Evolutionary conservation across 768 basidiomycete genomes (phyloP), one percentile per base, ranked within the genome.

Genomic region (Russula vinacea): DNA sequence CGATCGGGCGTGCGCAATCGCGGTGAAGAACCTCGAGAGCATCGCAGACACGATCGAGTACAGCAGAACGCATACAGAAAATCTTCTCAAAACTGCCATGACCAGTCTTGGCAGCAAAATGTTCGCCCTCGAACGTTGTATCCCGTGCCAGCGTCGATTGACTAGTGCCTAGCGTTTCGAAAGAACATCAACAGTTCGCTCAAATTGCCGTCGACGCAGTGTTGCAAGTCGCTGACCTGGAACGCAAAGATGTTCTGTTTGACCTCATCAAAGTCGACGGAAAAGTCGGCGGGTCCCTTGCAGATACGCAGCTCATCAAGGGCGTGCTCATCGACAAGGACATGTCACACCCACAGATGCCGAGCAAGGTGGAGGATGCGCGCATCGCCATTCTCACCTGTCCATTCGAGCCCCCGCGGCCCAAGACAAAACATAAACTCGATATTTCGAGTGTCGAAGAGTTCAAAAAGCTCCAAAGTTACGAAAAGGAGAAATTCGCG

Each of bases 331-430:
- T 99, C 74, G 97, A 99, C 86, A 99, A 99, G 78, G 96, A 99
- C 78, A 96, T 99, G 90, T 98, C 94, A 14, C 97, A 99, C 73
- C 90, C 96, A 5, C 94, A 97, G 76, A 99, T 99, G 97, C 96
- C 96, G 10, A 86, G 84, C 63, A 81, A 79, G 40, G 88, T 99
- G 70, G 83, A 81, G 68, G 91, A 98, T 74, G 97, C 97, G 59
- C 87, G 87, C 64, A 81, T 99, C 60, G 97, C 96, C 16, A 98
- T 99, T 76, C 84, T 99, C 51, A 99, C 97, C 50, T 99, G 97
- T 76, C 94, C 97, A 24, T 99, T 99, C 74, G 97, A 99, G 74
- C 97, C 97, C 19, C 97, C 97, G 3, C 88, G 97, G 26, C 97
- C 97, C 44, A 99, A 98, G 81, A 99, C 97, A 13, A 99, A 99